Base-by-base conservation (phyloP, 495 filamentous ascomycete species). In the Cercophora sp. region DNA sequence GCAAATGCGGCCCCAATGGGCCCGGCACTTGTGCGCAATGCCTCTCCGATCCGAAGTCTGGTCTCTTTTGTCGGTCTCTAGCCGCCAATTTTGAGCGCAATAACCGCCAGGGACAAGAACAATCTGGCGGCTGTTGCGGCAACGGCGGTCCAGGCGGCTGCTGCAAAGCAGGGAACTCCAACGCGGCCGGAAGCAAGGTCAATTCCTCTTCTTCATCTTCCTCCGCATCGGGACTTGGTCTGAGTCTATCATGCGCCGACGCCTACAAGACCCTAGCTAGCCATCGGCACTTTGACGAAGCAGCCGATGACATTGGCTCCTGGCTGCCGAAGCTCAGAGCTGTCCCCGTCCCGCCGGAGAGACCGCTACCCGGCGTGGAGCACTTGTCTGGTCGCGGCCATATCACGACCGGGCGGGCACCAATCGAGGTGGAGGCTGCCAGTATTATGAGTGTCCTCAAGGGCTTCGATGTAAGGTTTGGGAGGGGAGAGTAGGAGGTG, bases 391-490 rank as follows among this genome's bases (percentile, higher is more conserved):
- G 44, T 26, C 22, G 44, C 22, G 45, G 39, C 20, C 40, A 56
- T 18, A 59, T 36, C 4, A 49, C 66, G 20, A 46, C 62, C 26
- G 63, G 67, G 52, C 74, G 83, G 52, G 78, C 78, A 18, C 84
- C 86, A 5, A 81, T 89, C 57, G 86, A 92, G 62, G 84, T 95
- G 8, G 88, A 95, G 62, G 86, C 89, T 1, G 88, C 87, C 4
- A 91, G 86, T 63, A 88, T 95, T 22, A 90, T 92, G 85, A 83
- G 84, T 32, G 88, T 93, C 24, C 65, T 95, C 49, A 88, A 86
- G 56, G 84, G 85, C 51, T 89, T 95, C 62, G 89, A 95, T 62
- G 78, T 88, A 31, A 67, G 89, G 32, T 95, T 95, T 67, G 84
- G 82, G 5, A 63, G 61, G 47, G 67, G 66, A 8, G 52, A 62